phyloP scores from a whole-genome alignment of 2,329 filamentous ascomycete species.

The Trichophyton simii region DNA sequence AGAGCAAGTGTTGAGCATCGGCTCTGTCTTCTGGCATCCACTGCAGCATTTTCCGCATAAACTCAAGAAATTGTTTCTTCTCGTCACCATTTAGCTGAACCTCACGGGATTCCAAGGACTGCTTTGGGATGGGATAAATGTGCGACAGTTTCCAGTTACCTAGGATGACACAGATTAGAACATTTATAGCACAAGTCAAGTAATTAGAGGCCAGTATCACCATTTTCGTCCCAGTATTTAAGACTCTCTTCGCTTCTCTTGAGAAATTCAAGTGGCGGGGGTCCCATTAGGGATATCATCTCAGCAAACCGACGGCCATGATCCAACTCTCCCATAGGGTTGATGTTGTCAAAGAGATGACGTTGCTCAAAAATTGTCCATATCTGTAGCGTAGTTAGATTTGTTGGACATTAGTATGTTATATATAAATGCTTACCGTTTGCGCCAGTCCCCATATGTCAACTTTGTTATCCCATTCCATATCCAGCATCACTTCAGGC shows the following conservation, averaged over 20 bases:
- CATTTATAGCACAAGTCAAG: background rate
- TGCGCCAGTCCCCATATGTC: constrained; percentile 18
- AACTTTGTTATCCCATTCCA: constrained; percentile 20
- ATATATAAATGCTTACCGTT: background rate
- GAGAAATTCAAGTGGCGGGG: constrained; percentile 8
- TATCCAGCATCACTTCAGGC: constrained; percentile 21
- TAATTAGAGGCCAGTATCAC: background rate
- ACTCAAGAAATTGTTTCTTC: constrained; percentile 21
- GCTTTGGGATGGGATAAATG: constrained; percentile 8
- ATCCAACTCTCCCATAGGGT: constrained; percentile 3
- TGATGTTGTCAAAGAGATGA: constrained; percentile 4
- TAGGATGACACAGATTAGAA: background rate
- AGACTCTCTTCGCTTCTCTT: background rate
- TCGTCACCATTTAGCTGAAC: constrained; percentile 16
- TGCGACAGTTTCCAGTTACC: constrained; percentile 7
- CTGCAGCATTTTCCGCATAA: constrained; percentile 21
- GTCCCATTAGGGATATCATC: constrained; percentile 5
- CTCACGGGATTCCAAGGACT: background rate
- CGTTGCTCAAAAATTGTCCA: constrained; percentile 3
- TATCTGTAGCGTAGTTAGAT: background rate
- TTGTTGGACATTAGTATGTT: background rate
- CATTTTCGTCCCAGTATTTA: constrained; percentile 10
- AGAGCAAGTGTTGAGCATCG: constrained; percentile 21
- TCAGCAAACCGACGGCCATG: background rate
- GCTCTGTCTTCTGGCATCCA: constrained; percentile 23